Conservation (phyloP, 179 eudicot genomes). For the Silene vulgaris region DNA sequence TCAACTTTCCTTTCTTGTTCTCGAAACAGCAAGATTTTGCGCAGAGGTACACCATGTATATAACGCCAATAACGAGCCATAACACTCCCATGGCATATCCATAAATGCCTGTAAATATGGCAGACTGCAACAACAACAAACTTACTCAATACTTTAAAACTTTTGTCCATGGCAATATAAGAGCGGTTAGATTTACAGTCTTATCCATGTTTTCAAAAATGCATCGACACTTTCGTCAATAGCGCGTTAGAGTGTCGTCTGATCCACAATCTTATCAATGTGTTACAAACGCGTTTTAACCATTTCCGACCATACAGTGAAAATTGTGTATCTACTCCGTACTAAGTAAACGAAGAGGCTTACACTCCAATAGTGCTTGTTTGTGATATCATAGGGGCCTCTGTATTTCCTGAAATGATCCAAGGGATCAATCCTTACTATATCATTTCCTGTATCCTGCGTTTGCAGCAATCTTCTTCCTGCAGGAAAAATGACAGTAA, state of each 20-base stretch:
- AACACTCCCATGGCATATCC: slow-evolving; percentile 50
- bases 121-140: slow-evolving; percentile 46
- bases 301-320: too few species aligned
- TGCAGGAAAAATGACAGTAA: slow-evolving; percentile 6
- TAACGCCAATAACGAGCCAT: slow-evolving; percentile 51
- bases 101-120: slow-evolving; percentile 50
- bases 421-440: slow-evolving; percentile 61
- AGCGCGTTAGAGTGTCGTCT: too few species aligned
- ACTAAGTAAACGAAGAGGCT: slow-evolving; percentile 18
- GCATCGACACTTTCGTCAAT: too few species aligned
- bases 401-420: slow-evolving; percentile 51
- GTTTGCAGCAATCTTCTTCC: slow-evolving; percentile 21
- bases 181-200: too few species aligned
- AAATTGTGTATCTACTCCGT: neutral
- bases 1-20: slow-evolving; percentile 29
- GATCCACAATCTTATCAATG: too few species aligned
- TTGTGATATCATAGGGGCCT: slow-evolving; percentile 63
- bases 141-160: too few species aligned
- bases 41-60: slow-evolving; percentile 37
- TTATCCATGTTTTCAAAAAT: too few species aligned
- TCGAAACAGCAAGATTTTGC: slow-evolving; percentile 32
- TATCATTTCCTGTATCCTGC: slow-evolving; percentile 28
- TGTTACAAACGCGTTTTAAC: too few species aligned
- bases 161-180: too few species aligned
- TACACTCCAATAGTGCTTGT: slow-evolving; percentile 81